Percentiles rank a stretch among this genome's conserved stretches.
Evolutionary conservation across 192 early-diverging fungal species (phyloP).

Genomic region (Podila clonocystis): DNA sequence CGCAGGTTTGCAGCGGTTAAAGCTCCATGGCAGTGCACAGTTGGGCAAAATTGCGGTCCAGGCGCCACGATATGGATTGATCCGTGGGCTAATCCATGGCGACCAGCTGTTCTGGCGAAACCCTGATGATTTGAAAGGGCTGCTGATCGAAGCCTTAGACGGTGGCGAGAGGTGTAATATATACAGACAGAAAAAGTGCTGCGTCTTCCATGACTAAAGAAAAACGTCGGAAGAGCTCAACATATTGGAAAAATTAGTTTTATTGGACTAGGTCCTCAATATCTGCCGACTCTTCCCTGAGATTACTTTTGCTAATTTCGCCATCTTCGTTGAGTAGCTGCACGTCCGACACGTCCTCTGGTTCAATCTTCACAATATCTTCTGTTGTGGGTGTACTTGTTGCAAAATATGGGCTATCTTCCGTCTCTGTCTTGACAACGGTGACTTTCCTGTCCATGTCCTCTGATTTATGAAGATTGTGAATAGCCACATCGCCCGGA

Average conservation of each 20-base stretch:
- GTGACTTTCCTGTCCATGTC: background rate
- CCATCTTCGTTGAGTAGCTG: background rate
- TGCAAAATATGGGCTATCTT: background rate
- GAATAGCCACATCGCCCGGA: constrained; percentile 32
- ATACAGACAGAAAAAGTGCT: constrained; percentile 8
- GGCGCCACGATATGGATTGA: constrained; percentile 1
- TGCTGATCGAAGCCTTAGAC: constrained; percentile 7
- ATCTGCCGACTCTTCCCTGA: constrained; percentile 16
- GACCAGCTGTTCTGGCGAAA: constrained; percentile 2
- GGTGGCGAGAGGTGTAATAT: background rate
- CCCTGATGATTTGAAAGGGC: background rate
- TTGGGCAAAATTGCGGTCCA: too few species aligned
- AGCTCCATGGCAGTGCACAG: background rate
- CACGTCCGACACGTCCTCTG: background rate
- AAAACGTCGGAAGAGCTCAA: background rate
- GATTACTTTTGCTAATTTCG: constrained; percentile 6
- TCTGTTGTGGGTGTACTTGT: background rate
- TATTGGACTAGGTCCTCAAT: constrained; percentile 35
- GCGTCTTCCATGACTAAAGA: background rate
- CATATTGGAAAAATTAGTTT: background rate
- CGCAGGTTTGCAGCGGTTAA: background rate
- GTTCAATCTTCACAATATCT: background rate
- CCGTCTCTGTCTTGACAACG: background rate
- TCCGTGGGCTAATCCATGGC: background rate
- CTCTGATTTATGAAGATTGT: constrained; percentile 4